A percentile compares a stretch with the other conserved stretches of the same genome.
Evolutionary conservation across 1,139 yeast species (phyloP).

Genomic region (Tardiomyces depauwii): DNA sequence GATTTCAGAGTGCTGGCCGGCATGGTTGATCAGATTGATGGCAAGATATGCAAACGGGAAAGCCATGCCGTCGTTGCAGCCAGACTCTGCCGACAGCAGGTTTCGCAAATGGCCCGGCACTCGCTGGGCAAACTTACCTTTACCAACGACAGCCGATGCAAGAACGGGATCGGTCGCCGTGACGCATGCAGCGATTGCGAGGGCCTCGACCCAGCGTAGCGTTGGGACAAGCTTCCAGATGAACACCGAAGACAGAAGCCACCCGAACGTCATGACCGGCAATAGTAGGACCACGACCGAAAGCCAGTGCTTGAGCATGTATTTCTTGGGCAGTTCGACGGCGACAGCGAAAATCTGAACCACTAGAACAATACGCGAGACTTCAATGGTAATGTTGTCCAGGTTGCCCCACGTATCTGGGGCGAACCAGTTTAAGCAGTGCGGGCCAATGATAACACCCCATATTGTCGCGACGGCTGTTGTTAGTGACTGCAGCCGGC

Average conservation of each 20-base stretch:
- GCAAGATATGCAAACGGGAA: constrained; percentile 85
- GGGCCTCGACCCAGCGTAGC: constrained; percentile 64
- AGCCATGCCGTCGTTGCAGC: constrained; percentile 98
- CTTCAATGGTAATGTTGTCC: constrained; percentile 76
- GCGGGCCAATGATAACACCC: constrained; percentile 91
- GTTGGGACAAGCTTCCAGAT: constrained; percentile 79
- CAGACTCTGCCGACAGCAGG: constrained; percentile 84
- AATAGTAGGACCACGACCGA: constrained; percentile 68
- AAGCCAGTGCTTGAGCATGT: constrained; percentile 84
- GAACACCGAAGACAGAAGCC: constrained; percentile 81
- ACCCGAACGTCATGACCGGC: constrained; percentile 92
- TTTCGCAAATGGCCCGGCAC: constrained; percentile 96
- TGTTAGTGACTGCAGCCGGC: too few species aligned
- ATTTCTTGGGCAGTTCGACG: constrained; percentile 88
- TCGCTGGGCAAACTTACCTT: constrained; percentile 92
- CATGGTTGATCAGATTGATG: constrained; percentile 52
- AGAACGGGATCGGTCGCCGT: constrained; percentile 97
- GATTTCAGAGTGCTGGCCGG: constrained; percentile 55
- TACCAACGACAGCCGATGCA: constrained; percentile 97
- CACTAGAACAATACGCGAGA: constrained; percentile 78
- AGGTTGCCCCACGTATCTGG: constrained; percentile 89
- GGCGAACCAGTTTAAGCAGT: constrained; percentile 77
- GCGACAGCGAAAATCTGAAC: constrained; percentile 96
- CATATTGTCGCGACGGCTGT: constrained; percentile 72
- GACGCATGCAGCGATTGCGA: constrained; percentile 81